Base-by-base conservation (phyloP, 208 protist genomes). In the Crithidia thermophila region DNA sequence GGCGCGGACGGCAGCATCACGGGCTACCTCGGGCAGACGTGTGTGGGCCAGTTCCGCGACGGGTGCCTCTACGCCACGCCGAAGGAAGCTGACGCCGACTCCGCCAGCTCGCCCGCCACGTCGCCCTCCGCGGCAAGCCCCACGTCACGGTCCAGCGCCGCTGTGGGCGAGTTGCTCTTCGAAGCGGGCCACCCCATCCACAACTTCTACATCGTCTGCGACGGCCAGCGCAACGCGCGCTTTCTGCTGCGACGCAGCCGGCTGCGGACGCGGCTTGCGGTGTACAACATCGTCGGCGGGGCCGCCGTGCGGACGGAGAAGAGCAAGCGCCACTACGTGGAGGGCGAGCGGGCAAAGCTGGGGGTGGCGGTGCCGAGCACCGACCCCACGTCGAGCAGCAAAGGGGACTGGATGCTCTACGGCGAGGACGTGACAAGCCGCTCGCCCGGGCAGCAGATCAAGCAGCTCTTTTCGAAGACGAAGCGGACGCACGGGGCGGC, bases 161-260 rank as follows among this genome's bases (percentile, higher is more conserved):
- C 8, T 43, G 23, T 73, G 3, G 87, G 87, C 25, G 77, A 91
- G 57, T 45, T 93, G 28, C 75, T 90, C 27, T 60, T 51, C 16
- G 84, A 93, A 59, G 67, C 75, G 21, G 82, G 84, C 9, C 87
- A 93, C 69, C 72, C 61, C 9, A 49, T 93, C 8, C 84, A 89
- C 57, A 64, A 63, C 45, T 75, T 72, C 50, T 55, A 86, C 31
- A 82, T 93, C 39, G 76, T 90, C 23, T 87, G 84, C 59, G 80
- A 88, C 46, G 70, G 55, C 11, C 40, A 76, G 49, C 87, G 84
- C n/a, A 45, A 64, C 4, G 82, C 82, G 8, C 74, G 52, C 31
- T 93, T 82, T 51, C 43, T 88, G 16, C 27, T 93, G 45, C 75
- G 72, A 18, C 64, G 76, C 57, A 82, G 87, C 33, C 77, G 79